Conservation (phyloP, 73 alveolate genomes). For the Paramecium sonneborni region DNA sequence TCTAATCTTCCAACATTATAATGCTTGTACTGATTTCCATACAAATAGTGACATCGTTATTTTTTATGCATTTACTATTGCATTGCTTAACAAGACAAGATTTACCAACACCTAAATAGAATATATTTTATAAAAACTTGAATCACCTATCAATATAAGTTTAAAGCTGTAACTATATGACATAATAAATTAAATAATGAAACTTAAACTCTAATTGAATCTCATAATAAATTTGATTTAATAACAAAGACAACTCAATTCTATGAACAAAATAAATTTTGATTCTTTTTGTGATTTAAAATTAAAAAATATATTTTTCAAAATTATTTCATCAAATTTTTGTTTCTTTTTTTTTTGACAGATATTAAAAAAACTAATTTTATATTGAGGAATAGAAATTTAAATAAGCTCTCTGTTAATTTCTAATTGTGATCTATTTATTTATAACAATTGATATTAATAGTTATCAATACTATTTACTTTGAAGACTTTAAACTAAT, state of each 20-base stretch:
- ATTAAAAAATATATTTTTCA: no score
- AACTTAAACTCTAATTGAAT: background rate
- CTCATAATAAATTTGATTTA: background rate
- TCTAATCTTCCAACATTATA: conserved; percentile 72
- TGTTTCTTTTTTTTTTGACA: no score
- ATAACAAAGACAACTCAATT: background rate
- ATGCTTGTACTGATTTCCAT: conserved; percentile 94
- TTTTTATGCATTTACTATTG: conserved; percentile 85
- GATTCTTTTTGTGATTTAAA: no score
- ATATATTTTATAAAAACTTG: conserved; percentile 59
- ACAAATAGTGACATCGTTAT: conserved; percentile 94
- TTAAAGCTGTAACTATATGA: conserved; percentile 84
- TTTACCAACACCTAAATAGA: conserved; percentile 88
- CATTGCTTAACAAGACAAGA: conserved; percentile 90
- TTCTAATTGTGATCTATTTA: no score
- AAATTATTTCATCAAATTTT: no score
- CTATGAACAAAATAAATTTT: no score
- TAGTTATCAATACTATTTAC: no score
- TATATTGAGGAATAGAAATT: no score
- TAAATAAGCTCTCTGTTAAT: no score
- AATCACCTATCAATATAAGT: conserved; percentile 84
- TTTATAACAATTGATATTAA: no score
- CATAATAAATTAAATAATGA: conserved; percentile 41
- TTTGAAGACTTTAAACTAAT: no score
- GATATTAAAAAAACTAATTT: no score